Evolutionary conservation across 2,329 filamentous ascomycete species (phyloP).

Genomic region (Dothiorella sarmentorum): DNA sequence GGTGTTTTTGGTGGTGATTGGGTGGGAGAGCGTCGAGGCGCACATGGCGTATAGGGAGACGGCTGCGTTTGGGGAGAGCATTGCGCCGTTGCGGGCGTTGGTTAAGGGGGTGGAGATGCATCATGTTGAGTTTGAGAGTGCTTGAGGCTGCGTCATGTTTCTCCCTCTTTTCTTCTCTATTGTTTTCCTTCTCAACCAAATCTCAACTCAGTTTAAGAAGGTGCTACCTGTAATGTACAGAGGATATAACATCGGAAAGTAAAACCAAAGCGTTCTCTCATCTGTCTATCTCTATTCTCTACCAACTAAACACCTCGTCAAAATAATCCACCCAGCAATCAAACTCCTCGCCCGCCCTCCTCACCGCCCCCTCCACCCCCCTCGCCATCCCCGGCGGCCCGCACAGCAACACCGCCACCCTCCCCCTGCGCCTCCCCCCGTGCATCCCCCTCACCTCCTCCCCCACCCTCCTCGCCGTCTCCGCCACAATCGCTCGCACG

Average conservation of each 20-base stretch:
- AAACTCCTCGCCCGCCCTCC: slow-evolving; percentile 34
- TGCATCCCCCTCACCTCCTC: slow-evolving; percentile 24
- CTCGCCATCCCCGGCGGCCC: slow-evolving; percentile 47
- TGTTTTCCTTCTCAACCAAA: background rate
- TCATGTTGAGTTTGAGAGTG: slow-evolving; percentile 27
- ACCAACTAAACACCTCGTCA: slow-evolving; percentile 50
- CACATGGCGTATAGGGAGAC: slow-evolving; percentile 48
- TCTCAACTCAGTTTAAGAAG: background rate
- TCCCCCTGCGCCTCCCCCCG: slow-evolving; percentile 24
- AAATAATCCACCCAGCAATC: slow-evolving; percentile 41
- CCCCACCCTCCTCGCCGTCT: slow-evolving; percentile 25
- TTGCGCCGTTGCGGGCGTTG: slow-evolving; percentile 42
- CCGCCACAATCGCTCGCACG: slow-evolving; percentile 34
- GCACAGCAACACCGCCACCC: slow-evolving; percentile 44
- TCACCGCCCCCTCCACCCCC: slow-evolving; percentile 41
- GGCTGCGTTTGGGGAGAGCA: slow-evolving; percentile 42
- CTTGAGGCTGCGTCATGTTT: too few relatives aligned
- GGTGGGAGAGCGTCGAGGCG: slow-evolving; percentile 51
- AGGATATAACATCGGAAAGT: too few relatives aligned
- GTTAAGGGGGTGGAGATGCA: slow-evolving; percentile 43
- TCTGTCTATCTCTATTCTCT: background rate
- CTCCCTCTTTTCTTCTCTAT: too few relatives aligned
- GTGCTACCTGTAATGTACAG: too few relatives aligned
- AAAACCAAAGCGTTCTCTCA: too few relatives aligned
- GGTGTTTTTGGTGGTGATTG: slow-evolving; percentile 44